Conservation (phyloP, 768 basidiomycete species). For the Scleroderma bovista region DNA sequence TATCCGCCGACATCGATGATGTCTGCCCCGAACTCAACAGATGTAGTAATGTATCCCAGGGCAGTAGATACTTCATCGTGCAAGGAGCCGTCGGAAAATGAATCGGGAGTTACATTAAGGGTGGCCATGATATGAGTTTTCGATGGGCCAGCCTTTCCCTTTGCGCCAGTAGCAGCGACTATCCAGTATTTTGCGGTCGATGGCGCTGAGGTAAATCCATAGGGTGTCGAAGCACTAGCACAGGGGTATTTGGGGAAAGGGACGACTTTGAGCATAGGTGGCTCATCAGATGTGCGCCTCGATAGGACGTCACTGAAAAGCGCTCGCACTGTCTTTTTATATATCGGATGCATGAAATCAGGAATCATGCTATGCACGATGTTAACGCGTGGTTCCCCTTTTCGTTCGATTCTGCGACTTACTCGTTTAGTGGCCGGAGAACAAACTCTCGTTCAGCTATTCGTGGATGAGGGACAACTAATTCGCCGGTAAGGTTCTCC, state of each 20-base stretch:
- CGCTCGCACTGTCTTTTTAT: slow-evolving; percentile 39
- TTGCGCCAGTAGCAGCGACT: slow-evolving; percentile 14
- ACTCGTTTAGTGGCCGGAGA: slow-evolving; percentile 85
- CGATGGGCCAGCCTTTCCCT: slow-evolving; percentile 11
- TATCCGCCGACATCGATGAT: slow-evolving; percentile 94
- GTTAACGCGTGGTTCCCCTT: neutral
- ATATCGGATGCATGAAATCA: slow-evolving; percentile 57
- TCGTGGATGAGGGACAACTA: slow-evolving; percentile 82
- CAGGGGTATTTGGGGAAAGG: slow-evolving; percentile 62
- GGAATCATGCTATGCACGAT: slow-evolving; percentile 66
- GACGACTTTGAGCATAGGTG: slow-evolving; percentile 65
- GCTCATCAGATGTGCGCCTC: slow-evolving; percentile 23
- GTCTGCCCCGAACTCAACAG: slow-evolving; percentile 54
- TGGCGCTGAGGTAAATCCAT: slow-evolving; percentile 10
- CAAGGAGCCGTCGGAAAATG: slow-evolving; percentile 83
- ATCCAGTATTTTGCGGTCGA: slow-evolving; percentile 21
- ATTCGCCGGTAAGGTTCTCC: slow-evolving; percentile 56
- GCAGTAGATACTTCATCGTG: slow-evolving; percentile 51
- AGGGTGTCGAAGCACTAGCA: slow-evolving; percentile 6
- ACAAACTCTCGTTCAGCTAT: slow-evolving; percentile 89
- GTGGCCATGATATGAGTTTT: slow-evolving; percentile 84
- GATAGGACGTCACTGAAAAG: slow-evolving; percentile 41
- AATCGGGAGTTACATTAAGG: slow-evolving; percentile 91
- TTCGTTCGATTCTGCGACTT: slow-evolving; percentile 7
- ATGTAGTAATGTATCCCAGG: slow-evolving; percentile 42